Evolutionary conservation across 129 eudicot species (phyloP), one percentile per base, ranked within the genome.

Genomic region (Pseudognaphalium luteoalbum): DNA sequence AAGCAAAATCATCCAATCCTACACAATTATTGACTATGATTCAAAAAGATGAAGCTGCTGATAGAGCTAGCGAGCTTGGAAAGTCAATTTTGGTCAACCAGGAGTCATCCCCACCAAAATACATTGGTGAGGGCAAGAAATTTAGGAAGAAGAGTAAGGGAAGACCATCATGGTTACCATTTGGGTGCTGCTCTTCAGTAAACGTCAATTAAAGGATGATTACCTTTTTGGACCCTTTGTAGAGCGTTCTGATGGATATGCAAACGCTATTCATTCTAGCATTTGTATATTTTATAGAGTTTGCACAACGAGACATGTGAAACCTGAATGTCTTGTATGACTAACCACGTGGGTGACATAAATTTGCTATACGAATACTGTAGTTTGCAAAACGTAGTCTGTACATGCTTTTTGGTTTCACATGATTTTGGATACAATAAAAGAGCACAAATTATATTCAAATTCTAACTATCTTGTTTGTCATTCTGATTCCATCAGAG

Each of bases 161-260:
- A 65, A 87, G 33, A 77, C 70, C 86, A n/a, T 83, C 70, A 10
- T 93, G 97, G 96, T 74, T 56, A 12, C 97, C 91, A 28, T 93
- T 90, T 71, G 77, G 73, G 17, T 93, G 98, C 83, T 93, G 98
- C 79, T 88, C 92, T 51, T 91, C 96, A 2, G 87, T 81, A 37
- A 82, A 83, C 37, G 79, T 51, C 72, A 44, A 44, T 58, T 82
- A 77, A 35, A 29, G 29, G 11, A 64, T 32, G 44, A 16, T 29
- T 3, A 17, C 35, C 41, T 17, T 54, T 54, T 4, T 54, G 60
- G 60, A 54, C 25, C 20, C 22, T 54, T 16, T 19, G 21, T 19
- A 5, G 21, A 17, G 60, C n/a, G 22, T 54, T 54, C 7, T 17
- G 5, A 16, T 54, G 19, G 19, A 29, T 63, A 63, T 30, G 29